Percentiles rank a stretch among this genome's conserved stretches.
Evolutionary conservation across 2,329 filamentous ascomycete genomes (phyloP).

Genomic region (Ceratocystis destructans): DNA sequence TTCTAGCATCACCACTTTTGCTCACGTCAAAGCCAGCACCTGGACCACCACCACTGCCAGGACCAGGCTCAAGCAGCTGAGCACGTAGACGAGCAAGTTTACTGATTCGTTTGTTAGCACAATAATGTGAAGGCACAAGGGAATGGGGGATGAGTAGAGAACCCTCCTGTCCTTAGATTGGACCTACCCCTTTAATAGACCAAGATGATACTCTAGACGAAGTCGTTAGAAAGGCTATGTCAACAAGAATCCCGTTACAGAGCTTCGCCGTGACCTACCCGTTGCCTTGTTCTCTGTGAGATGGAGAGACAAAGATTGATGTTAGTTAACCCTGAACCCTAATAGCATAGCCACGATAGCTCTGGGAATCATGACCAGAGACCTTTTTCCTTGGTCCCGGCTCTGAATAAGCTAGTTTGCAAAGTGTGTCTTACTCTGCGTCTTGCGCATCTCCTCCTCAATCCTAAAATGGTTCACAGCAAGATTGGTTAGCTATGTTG

Average conservation of each 20-base stretch:
- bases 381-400: neutral
- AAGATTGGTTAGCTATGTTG: constrained; percentile 21
- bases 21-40: constrained; percentile 86
- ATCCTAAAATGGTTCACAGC: constrained; percentile 49
- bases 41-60: constrained; percentile 61
- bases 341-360: neutral
- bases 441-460: constrained; percentile 98
- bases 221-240: neutral
- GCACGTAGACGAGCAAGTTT: constrained; percentile 92
- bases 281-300: constrained; percentile 90
- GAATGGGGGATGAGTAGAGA: too few species aligned
- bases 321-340: constrained; percentile 15
- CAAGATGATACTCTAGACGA: constrained; percentile 84
- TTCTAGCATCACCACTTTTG: constrained; percentile 91
- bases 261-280: constrained; percentile 44
- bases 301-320: neutral
- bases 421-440: constrained; percentile 60
- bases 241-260: neutral
- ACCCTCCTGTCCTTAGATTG: constrained; percentile 10
- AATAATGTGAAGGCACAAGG: neutral
- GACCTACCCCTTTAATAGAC: constrained; percentile 81
- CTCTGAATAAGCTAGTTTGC: neutral
- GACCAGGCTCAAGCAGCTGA: constrained; percentile 79
- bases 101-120: constrained; percentile 34
- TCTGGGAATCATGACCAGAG: neutral